phyloP scores from a whole-genome alignment of 2,329 filamentous ascomycete genomes.

The Stagonosporopsis tanaceti region DNA sequence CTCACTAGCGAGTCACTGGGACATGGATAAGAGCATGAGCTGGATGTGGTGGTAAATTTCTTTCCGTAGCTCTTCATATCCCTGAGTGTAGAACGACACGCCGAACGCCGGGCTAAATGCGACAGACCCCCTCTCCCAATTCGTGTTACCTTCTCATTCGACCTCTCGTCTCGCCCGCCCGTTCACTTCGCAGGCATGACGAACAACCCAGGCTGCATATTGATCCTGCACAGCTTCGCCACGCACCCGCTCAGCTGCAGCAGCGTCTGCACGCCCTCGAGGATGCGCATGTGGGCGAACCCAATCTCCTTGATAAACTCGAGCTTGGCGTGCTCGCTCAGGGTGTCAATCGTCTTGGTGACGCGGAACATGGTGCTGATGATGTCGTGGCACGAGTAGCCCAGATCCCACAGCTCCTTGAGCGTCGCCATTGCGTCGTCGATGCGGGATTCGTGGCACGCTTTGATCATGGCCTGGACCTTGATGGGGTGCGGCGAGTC shows the following conservation, averaged over 20 bases:
- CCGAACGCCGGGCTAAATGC: slow-evolving; percentile 48
- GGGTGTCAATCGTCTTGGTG: slow-evolving; percentile 90
- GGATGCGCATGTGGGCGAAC: slow-evolving; percentile 98
- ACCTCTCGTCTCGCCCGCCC: too few species aligned
- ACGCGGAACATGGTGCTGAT: slow-evolving; percentile 99
- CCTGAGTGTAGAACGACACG: slow-evolving; percentile 10
- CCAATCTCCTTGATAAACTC: slow-evolving; percentile 99
- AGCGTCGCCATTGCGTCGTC: slow-evolving; percentile 86
- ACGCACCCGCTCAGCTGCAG: slow-evolving; percentile 93
- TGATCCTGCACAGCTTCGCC: slow-evolving; percentile 89
- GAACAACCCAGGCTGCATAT: slow-evolving; percentile 92
- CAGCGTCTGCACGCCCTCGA: slow-evolving; percentile 96
- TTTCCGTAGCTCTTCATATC: not conserved
- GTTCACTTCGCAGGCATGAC: slow-evolving; percentile 46
- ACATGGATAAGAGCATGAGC: not conserved
- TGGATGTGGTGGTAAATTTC: not conserved
- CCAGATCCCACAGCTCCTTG: slow-evolving; percentile 90
- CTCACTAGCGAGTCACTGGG: not conserved
- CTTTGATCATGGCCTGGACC: slow-evolving; percentile 98
- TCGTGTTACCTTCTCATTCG: not conserved
- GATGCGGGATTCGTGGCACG: slow-evolving; percentile 90
- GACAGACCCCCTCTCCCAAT: slow-evolving; percentile 1
- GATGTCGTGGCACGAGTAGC: slow-evolving; percentile 98
- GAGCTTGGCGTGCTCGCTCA: slow-evolving; percentile 93
- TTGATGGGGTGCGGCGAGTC: slow-evolving; percentile 98